Evolutionary conservation across 306 rosid species (phyloP), one percentile per base, ranked within the genome.

Genomic region (Carpinus fangiana): DNA sequence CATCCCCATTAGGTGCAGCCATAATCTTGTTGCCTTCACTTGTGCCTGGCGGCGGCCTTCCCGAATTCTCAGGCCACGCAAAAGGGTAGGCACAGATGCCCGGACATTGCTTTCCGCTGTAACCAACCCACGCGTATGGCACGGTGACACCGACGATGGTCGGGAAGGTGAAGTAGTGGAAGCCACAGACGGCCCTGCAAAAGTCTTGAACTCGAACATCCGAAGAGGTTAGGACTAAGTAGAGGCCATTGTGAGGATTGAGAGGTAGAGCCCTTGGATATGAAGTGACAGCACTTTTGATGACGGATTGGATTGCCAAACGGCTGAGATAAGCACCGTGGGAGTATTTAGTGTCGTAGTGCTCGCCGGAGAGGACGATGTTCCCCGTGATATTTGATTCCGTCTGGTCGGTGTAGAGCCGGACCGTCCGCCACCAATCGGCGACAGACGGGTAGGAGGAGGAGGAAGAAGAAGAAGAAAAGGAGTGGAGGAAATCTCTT

Each of bases 81-180:
- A 87, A 87, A 26, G 91, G 91, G 77, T 87, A 87, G 28, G 91
- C 91, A 3, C 91, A 87, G 26, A 87, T 23, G n/a, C 91, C 91
- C 0, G 91, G 89, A 53, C 91, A 87, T 66, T 87, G 91, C 5
- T 73, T 61, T 23, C 89, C 91, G 9, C 91, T 87, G 36, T 87
- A 16, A 16, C 91, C 91, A 5, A 87, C 76, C 89, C 91, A 87
- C 7, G 89, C 87, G 47, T 87, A 87, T 5, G 91, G 91, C 11
- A 87, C 84, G 2, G 89, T 87, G 11, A 76, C 80, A 5, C 89
- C 91, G 1, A 84, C 89, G 16, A 85, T 76, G 1, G 81, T 76
- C 14, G 91, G 91, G 74, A 87, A 87, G 20, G 89, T 87, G 82
- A 87, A 87, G 85, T 87, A 87, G 76, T 87, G 91, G 73, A 87